Evolutionary conservation across 306 rosid species (phyloP), one percentile per base, ranked within the genome.

Genomic region (Cucurbita maxima): DNA sequence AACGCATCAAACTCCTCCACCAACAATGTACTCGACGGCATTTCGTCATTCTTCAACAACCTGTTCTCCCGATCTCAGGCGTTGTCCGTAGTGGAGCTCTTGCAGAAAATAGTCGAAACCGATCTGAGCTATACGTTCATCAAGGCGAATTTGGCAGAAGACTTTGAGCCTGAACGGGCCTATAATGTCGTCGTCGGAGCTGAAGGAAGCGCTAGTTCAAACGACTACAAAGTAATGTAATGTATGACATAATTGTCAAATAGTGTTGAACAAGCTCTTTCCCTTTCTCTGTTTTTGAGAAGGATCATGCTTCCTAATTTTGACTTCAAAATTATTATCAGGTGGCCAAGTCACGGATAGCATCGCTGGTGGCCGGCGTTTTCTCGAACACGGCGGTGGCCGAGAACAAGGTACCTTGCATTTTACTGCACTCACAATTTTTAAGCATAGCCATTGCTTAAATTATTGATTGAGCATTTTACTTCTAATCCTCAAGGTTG

Each of bases 161-260:
- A 94, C 75, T 94, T 85, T 81, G 75, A 88, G 0, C 88, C 86
- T 0, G 99, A 94, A 81, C 82, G 90, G 71, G 79, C 87, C 36
- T 87, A 87, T 58, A 91, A 87, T 60, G 86, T 94, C n/a, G 89
- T 91, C n/a, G 86, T 94, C 36, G 79, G 81, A 13, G 88, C 88
- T 77, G 97, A 94, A 84, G 87, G 87, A 86, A 81, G 80, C 78
- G 37, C 80, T 8, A 71, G 86, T 76, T 83, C 82, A 34, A 85
- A 79, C 97, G 99, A 94, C 96, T 91, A 85, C 92, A 94, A 94
- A 94, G 99, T 94, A 94, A 94, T 94, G 98, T 87, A 94, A 94
- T 93, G 98, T 90, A 90, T 92, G 96, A 92, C 72, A 81, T 86
- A 86, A 59, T 68, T 81, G 60, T 86, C 87, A 72, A 37, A 43